A percentile compares a stretch with the other conserved stretches of the same genome.
Conservation (phyloP, 352 stramenopile genomes). For the Phytophthora cajani region DNA sequence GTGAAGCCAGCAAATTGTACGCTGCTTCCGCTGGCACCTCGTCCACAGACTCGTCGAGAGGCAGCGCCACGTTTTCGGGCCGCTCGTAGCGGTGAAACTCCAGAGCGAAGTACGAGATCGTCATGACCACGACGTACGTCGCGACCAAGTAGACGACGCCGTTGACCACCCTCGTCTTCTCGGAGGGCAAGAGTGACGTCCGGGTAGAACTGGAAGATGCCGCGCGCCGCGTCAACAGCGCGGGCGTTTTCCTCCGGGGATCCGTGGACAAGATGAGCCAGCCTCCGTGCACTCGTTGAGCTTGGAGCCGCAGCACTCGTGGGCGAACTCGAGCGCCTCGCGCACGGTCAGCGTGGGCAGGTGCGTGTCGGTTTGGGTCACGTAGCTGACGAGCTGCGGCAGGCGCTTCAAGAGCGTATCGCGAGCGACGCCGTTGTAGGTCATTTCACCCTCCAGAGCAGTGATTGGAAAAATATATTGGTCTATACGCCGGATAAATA, state of each 20-base stretch:
- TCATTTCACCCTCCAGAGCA: conserved; percentile 26
- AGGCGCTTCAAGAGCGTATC: conserved; percentile 24
- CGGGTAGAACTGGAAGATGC: conserved; percentile 52
- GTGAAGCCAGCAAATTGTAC: conserved; percentile 7
- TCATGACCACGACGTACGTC: conserved; percentile 2
- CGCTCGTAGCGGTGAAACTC: conserved; percentile 3
- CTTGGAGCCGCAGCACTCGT: conserved; percentile 61
- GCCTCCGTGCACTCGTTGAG: conserved; percentile 30
- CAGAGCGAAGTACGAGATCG: neutral
- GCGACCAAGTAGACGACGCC: conserved; percentile 1
- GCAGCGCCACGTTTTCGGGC: conserved; percentile 1
- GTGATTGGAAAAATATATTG: too few species aligned
- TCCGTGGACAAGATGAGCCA: conserved; percentile 36
- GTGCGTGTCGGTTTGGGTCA: conserved; percentile 51
- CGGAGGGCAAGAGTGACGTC: conserved; percentile 42
- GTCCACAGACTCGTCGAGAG: neutral
- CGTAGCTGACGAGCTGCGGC: conserved; percentile 35
- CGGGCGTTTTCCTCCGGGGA: conserved; percentile 44
- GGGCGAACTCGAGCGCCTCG: conserved; percentile 90
- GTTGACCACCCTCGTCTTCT: conserved; percentile 1
- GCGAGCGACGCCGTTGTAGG: conserved; percentile 24
- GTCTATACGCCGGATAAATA: too few species aligned
- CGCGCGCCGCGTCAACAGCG: conserved; percentile 37
- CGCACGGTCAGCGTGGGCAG: conserved; percentile 33
- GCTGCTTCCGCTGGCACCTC: neutral